Evolutionary conservation across 169 alveolate genomes (phyloP).

Genomic region (Babesia ovata): DNA sequence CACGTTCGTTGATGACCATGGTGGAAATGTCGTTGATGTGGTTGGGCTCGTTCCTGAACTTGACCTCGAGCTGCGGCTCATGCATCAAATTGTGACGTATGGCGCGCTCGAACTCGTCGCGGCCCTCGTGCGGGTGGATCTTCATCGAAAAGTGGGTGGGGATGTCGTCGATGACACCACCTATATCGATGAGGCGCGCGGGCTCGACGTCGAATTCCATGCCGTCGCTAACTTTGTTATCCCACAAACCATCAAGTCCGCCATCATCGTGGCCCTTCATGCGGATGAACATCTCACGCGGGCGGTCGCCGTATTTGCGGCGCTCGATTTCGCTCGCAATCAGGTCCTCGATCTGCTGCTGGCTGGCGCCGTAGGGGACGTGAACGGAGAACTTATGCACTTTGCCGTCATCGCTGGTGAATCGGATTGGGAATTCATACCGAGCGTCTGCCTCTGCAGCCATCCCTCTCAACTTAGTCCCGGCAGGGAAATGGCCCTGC

Average conservation of each 20-base stretch:
- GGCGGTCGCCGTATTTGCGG: constrained; percentile 39
- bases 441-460: constrained; percentile 65
- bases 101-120: constrained; percentile 52
- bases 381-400: constrained; percentile 34
- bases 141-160: constrained; percentile 41
- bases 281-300: constrained; percentile 49
- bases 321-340: constrained; percentile 43
- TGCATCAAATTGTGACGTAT: constrained; percentile 33
- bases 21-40: constrained; percentile 44
- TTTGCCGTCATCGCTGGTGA: constrained; percentile 51
- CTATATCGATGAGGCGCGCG: constrained; percentile 50
- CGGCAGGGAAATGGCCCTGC: constrained; percentile 63
- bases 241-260: constrained; percentile 55
- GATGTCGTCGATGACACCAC: constrained; percentile 55
- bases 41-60: constrained; percentile 45
- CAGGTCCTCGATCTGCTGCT: constrained; percentile 44
- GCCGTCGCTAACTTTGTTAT: constrained; percentile 17
- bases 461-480: constrained; percentile 54
- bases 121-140: constrained; percentile 61
- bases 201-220: constrained; percentile 47
- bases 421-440: constrained; percentile 48
- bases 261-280: constrained; percentile 41
- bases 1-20: constrained; percentile 46
- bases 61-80: constrained; percentile 38
- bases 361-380: constrained; percentile 58